Evolutionary conservation across 2,329 filamentous ascomycete genomes (phyloP).

Genomic region (Trichoderma hamatum): DNA sequence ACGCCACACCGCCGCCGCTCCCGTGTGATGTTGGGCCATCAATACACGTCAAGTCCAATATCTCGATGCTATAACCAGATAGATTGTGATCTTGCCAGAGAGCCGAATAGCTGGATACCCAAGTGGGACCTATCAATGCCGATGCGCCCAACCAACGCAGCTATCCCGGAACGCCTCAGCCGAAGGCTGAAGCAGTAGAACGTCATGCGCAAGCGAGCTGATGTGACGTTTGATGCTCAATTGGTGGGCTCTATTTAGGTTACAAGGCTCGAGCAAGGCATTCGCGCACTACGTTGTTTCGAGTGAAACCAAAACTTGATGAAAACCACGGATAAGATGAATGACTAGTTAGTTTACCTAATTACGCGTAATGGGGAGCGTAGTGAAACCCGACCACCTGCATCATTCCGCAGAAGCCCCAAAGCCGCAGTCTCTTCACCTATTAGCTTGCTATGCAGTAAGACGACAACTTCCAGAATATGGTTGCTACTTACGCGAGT

Average conservation of each 20-base stretch:
- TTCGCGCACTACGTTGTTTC: neutral
- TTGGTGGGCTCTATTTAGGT: neutral
- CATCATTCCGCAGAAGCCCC: neutral
- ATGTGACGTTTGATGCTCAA: neutral
- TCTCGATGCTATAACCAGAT: neutral
- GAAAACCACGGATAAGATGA: neutral
- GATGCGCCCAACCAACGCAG: slow-evolving; percentile 10
- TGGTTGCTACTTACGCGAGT: slow-evolving; percentile 11
- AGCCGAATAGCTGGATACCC: neutral
- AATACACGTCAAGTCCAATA: neutral
- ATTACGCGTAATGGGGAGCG: neutral
- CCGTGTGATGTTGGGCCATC: neutral
- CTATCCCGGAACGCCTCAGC: slow-evolving; percentile 5
- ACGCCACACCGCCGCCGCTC: slow-evolving; percentile 1
- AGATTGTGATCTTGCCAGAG: neutral
- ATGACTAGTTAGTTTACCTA: neutral
- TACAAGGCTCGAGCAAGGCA: neutral
- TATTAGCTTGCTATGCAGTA: slow-evolving; percentile 13
- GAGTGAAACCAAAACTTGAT: neutral
- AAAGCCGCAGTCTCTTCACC: slow-evolving; percentile 7
- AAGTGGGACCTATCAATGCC: neutral
- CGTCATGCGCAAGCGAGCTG: slow-evolving; percentile 14
- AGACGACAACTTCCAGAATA: slow-evolving; percentile 20
- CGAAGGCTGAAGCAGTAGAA: slow-evolving; percentile 8
- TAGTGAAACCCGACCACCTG: neutral